These are phyloP conservation scores for Fusarium duplospermum DNA, from an alignment of 2,329 filamentous ascomycete genomes.

Conservation along the genomic window DNA sequence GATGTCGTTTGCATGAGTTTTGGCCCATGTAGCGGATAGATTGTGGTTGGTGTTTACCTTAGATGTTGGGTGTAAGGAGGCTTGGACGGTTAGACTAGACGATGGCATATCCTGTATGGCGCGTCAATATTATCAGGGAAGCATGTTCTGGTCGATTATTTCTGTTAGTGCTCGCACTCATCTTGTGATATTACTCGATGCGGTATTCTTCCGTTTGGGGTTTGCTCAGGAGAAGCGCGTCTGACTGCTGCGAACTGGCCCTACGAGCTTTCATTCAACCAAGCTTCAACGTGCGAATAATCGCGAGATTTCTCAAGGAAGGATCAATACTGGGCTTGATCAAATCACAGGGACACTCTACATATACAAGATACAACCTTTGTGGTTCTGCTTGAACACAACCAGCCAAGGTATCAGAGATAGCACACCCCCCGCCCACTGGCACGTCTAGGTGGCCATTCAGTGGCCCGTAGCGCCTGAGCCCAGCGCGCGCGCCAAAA, in stretches of 20 bases:
- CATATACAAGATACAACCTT: background rate
- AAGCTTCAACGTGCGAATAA: background rate
- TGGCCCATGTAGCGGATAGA: background rate
- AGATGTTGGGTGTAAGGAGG: background rate
- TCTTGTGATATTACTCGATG: background rate
- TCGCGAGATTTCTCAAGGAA: background rate
- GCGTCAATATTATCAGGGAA: background rate
- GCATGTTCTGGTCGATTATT: background rate
- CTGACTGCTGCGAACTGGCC: background rate
- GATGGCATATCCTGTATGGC: background rate
- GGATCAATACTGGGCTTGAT: background rate
- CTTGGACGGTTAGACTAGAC: background rate
- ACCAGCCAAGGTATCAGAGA: background rate
- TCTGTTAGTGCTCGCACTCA: background rate
- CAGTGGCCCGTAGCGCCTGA: slow-evolving; percentile 36
- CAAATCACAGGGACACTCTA: background rate
- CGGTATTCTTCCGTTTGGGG: background rate
- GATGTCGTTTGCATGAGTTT: slow-evolving; percentile 19
- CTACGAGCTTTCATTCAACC: background rate
- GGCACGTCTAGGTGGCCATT: slow-evolving; percentile 9
- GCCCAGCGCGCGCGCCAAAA: slow-evolving; percentile 28
- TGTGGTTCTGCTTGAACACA: background rate
- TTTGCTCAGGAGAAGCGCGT: background rate
- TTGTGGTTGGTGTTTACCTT: background rate
- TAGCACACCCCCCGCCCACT: slow-evolving; percentile 7